A percentile compares a stretch with the other conserved stretches of the same genome.
These are phyloP conservation scores for Helotiales sp. DNA, from an alignment of 2,329 filamentous ascomycete species.

Conservation along the genomic window DNA sequence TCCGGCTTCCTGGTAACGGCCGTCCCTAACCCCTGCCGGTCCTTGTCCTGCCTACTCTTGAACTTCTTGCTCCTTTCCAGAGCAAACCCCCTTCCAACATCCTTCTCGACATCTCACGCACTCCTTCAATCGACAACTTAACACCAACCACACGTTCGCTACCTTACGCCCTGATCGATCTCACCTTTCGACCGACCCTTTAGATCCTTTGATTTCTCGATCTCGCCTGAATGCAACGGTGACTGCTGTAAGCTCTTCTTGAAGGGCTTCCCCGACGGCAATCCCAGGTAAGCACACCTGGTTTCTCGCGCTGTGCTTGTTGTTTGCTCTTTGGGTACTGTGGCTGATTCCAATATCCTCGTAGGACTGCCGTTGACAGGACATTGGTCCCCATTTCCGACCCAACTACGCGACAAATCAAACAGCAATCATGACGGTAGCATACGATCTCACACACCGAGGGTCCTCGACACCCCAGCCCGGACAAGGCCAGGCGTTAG, in stretches of 20 bases:
- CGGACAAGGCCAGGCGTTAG: slow-evolving; percentile 64
- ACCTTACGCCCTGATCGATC: slow-evolving; percentile 20
- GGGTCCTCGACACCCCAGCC: slow-evolving; percentile 59
- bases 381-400: slow-evolving; percentile 11
- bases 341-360: slow-evolving; percentile 22
- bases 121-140: slow-evolving; percentile 12
- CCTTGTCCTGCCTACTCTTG: slow-evolving; percentile 7
- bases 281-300: slow-evolving; percentile 31
- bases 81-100: slow-evolving; percentile 19
- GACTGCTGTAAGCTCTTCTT: slow-evolving; percentile 40
- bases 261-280: slow-evolving; percentile 38
- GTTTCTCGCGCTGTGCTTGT: neutral
- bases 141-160: slow-evolving; percentile 30
- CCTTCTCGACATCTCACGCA: slow-evolving; percentile 17
- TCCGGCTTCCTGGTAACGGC: slow-evolving; percentile 39
- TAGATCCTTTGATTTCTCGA: slow-evolving; percentile 13
- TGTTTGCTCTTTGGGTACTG: neutral
- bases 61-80: slow-evolving; percentile 32
- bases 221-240: slow-evolving; percentile 43
- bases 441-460: slow-evolving; percentile 74
- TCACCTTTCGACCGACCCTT: neutral
- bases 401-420: slow-evolving; percentile 1
- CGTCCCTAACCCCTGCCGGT: slow-evolving; percentile 24
- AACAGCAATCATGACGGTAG: slow-evolving; percentile 70
- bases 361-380: slow-evolving; percentile 29